Conservation (phyloP, 257 asterid species). For the Pogostemon cablin region DNA sequence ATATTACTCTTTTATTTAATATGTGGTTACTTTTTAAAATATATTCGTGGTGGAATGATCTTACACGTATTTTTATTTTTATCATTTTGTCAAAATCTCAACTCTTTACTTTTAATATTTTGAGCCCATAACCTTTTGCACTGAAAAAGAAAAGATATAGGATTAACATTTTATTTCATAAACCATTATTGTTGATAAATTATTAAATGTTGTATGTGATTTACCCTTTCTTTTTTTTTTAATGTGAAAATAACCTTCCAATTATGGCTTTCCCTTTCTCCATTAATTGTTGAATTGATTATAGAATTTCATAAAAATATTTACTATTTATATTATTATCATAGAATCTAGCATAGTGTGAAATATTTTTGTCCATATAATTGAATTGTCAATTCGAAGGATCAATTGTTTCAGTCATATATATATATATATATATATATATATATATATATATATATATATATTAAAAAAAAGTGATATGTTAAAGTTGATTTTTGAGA, state of each 20-base stretch:
- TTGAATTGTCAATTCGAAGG: conserved; percentile 26
- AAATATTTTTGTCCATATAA: background rate
- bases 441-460: conserved; percentile 28
- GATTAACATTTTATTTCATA: no score
- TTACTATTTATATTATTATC: background rate
- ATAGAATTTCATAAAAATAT: background rate
- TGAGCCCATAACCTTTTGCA: no score
- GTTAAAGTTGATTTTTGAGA: conserved; percentile 14
- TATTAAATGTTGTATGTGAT: no score
- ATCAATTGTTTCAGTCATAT: conserved; percentile 23
- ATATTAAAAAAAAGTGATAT: conserved; percentile 24
- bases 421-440: conserved; percentile 3
- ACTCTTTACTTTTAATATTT: no score
- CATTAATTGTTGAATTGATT: background rate
- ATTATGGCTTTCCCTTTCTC: background rate
- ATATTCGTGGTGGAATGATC: no score
- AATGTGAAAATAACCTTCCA: background rate
- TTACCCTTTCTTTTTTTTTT: no score
- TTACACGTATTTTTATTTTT: no score
- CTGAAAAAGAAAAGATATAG: no score
- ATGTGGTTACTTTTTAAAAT: no score
- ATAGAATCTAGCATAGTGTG: background rate
- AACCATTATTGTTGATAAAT: no score
- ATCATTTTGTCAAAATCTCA: no score
- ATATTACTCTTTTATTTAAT: no score